Evolutionary conservation across 305 asterid genomes (phyloP).

Genomic region (Fraxinus floribunda): DNA sequence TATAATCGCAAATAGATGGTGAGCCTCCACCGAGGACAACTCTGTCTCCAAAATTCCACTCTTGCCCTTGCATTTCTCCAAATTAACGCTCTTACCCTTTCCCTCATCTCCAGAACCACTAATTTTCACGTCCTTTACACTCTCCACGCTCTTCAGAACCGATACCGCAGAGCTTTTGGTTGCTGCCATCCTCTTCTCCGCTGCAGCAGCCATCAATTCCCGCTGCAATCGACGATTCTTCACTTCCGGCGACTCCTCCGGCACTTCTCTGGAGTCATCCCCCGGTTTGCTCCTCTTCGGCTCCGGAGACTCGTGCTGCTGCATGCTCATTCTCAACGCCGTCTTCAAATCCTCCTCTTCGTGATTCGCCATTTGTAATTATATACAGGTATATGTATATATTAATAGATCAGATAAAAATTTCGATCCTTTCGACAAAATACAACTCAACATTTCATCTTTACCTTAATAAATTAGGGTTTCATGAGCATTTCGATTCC

Average conservation of each 20-base stretch:
- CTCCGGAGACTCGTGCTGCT: constrained; percentile 79
- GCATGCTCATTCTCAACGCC: constrained; percentile 69
- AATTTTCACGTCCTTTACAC: constrained; percentile 32
- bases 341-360: constrained; percentile 69
- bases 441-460: constrained; percentile 14
- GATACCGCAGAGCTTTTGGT: constrained; percentile 18
- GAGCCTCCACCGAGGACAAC: constrained; percentile 53
- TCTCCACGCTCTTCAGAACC: constrained; percentile 32
- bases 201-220: constrained; percentile 95
- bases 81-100: constrained; percentile 35
- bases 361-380: constrained; percentile 57
- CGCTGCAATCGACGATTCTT: constrained; percentile 56
- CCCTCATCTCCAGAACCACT: constrained; percentile 32
- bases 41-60: constrained; percentile 33
- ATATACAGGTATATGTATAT: background rate
- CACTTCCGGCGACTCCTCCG: constrained; percentile 56
- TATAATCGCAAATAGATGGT: constrained; percentile 66
- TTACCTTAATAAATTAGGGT: constrained; percentile 21
- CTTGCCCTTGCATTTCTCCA: constrained; percentile 26
- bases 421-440: background rate
- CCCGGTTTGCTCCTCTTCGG: constrained; percentile 84
- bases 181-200: constrained; percentile 59
- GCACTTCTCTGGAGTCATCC: constrained; percentile 41
- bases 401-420: constrained; percentile 24
- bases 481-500: background rate